These are phyloP conservation scores for Gynochthodes officinalis DNA, from an alignment of 257 asterid genomes.

Conservation along the genomic window DNA sequence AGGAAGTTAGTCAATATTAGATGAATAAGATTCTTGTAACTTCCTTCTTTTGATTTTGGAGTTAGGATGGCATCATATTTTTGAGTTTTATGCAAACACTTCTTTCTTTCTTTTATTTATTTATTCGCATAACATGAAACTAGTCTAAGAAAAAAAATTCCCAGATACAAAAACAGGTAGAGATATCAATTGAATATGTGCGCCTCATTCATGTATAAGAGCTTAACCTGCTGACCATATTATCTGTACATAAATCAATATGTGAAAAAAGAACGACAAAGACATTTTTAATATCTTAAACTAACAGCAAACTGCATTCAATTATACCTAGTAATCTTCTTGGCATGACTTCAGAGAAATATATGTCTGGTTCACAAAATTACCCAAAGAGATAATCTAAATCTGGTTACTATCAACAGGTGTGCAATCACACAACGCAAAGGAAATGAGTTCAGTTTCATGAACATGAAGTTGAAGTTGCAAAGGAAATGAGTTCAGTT, in stretches of 20 bases:
- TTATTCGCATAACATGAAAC: background rate
- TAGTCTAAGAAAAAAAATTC: background rate
- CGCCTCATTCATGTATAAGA: background rate
- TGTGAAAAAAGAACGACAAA: background rate
- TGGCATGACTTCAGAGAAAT: background rate
- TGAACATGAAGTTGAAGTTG: slow-evolving; percentile 1
- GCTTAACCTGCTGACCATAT: background rate
- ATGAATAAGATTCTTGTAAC: background rate
- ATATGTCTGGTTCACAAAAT: background rate
- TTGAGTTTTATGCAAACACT: background rate
- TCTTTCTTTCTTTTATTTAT: background rate
- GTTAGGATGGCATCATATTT: background rate
- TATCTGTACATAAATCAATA: background rate
- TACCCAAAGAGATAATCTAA: background rate
- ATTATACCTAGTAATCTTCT: background rate
- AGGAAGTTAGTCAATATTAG: background rate
- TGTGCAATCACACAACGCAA: background rate
- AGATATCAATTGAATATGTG: background rate
- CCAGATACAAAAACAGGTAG: background rate
- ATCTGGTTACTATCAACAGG: background rate
- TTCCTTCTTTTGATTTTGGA: background rate
- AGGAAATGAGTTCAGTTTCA: background rate
- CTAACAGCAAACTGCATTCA: background rate
- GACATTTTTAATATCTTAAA: background rate
- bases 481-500: background rate